Evolutionary conservation across 257 asterid genomes (phyloP).

Genomic region (Schizonepeta tenuifolia): DNA sequence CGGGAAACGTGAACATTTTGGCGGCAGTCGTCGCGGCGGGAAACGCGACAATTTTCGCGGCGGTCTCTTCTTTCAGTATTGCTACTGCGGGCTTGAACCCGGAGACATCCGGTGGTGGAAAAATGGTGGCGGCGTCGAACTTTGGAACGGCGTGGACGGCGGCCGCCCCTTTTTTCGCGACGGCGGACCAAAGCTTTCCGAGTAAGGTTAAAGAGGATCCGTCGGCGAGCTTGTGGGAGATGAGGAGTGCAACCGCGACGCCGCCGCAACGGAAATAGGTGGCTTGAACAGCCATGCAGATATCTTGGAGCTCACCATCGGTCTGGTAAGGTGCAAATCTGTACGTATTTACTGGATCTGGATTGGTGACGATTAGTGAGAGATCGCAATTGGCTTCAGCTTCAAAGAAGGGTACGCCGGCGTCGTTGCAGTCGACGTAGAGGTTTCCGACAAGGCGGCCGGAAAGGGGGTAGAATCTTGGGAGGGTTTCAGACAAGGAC

Average conservation of each 20-base stretch:
- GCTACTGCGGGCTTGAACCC: slow-evolving; percentile 33
- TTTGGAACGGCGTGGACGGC: slow-evolving; percentile 20
- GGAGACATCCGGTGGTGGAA: slow-evolving; percentile 45
- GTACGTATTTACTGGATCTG: slow-evolving; percentile 35
- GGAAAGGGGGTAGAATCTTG: no score
- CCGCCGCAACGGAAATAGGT: slow-evolving; percentile 25
- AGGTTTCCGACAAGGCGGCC: no score
- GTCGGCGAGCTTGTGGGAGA: slow-evolving; percentile 22
- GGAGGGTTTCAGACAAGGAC: no score
- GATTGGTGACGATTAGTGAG: slow-evolving; percentile 26
- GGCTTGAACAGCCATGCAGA: no score
- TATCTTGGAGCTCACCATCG: neutral
- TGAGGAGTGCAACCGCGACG: neutral
- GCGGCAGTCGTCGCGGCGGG: no score
- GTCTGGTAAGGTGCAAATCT: slow-evolving; percentile 40
- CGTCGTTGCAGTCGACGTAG: no score
- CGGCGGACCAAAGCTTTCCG: neutral
- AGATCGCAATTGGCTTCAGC: slow-evolving; percentile 43
- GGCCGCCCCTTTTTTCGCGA: neutral
- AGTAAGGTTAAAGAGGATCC: neutral
- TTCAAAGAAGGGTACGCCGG: no score
- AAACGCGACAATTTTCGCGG: no score
- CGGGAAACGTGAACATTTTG: slow-evolving; percentile 43
- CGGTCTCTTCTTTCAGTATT: slow-evolving; percentile 38
- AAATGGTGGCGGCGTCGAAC: slow-evolving; percentile 40